Percentiles rank a stretch among this genome's conserved stretches.
These are phyloP conservation scores for Sambucus nigra DNA, from an alignment of 129 eudicot genomes.

Conservation along the genomic window DNA sequence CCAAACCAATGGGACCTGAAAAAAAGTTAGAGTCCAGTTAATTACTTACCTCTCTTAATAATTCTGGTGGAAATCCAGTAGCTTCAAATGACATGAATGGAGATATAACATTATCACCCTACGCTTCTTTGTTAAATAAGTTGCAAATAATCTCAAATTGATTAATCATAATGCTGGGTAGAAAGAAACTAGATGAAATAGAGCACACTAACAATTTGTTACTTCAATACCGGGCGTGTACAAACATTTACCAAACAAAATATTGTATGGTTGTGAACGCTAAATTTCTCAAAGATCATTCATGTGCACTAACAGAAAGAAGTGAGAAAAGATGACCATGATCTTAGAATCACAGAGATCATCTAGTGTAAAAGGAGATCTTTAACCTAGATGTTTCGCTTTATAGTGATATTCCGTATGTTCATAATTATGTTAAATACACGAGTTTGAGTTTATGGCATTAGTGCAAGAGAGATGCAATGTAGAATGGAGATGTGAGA, in stretches of 20 bases:
- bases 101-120: slow-evolving; percentile 92
- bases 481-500: not conserved
- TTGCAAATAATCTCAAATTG: not conserved
- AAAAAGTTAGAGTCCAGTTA: not conserved
- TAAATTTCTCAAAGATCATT: too few species aligned
- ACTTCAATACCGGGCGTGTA: too few species aligned
- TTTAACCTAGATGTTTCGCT: too few species aligned
- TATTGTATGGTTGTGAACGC: too few species aligned
- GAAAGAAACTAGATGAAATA: not conserved
- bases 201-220: not conserved
- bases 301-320: too few species aligned
- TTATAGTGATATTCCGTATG: too few species aligned
- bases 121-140: slow-evolving; percentile 16
- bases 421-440: not conserved
- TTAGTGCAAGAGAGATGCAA: not conserved
- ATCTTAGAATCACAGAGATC: too few species aligned
- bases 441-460: not conserved
- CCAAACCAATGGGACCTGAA: too few species aligned
- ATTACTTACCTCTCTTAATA: slow-evolving; percentile 77
- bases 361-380: too few species aligned
- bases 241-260: not conserved
- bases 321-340: too few species aligned
- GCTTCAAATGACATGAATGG: slow-evolving; percentile 92
- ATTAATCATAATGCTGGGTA: too few species aligned
- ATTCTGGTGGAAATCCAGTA: slow-evolving; percentile 79